Conservation (phyloP, 306 rosid species). For the Cucumis cinereus region DNA sequence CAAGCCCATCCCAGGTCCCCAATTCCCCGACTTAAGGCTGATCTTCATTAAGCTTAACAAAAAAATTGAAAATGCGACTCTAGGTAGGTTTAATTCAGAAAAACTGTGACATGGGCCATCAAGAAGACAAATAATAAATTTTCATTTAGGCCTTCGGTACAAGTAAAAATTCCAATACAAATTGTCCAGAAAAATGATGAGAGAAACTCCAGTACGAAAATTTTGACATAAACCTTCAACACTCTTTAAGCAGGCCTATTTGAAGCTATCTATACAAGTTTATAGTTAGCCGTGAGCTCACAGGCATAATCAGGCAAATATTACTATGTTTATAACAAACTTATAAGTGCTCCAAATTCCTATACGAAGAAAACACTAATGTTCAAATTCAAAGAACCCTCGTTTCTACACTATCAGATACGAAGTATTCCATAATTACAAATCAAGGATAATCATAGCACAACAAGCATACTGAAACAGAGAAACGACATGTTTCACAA, state of each 20-base stretch:
- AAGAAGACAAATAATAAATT: not conserved
- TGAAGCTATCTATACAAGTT: not conserved
- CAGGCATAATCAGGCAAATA: not conserved
- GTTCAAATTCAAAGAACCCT: not conserved
- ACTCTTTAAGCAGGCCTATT: not conserved
- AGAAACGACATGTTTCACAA: not conserved
- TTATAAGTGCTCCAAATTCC: not conserved
- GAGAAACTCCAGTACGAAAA: not conserved
- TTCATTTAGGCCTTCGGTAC: not conserved
- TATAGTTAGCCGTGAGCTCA: not conserved
- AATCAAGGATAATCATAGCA: not conserved
- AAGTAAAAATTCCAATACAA: not conserved
- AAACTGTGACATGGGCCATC: not conserved
- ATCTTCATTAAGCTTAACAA: not conserved
- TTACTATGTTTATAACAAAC: not conserved
- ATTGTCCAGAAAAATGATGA: not conserved
- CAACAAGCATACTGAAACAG: not conserved
- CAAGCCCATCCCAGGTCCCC: not conserved
- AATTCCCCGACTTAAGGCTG: no score
- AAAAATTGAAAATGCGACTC: not conserved
- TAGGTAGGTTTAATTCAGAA: not conserved
- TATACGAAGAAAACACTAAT: not conserved
- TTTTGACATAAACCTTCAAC: not conserved
- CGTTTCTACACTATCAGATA: not conserved
- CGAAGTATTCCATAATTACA: not conserved